phyloP scores from a whole-genome alignment of 2,329 filamentous ascomycete genomes.

The Moelleriella libera region DNA sequence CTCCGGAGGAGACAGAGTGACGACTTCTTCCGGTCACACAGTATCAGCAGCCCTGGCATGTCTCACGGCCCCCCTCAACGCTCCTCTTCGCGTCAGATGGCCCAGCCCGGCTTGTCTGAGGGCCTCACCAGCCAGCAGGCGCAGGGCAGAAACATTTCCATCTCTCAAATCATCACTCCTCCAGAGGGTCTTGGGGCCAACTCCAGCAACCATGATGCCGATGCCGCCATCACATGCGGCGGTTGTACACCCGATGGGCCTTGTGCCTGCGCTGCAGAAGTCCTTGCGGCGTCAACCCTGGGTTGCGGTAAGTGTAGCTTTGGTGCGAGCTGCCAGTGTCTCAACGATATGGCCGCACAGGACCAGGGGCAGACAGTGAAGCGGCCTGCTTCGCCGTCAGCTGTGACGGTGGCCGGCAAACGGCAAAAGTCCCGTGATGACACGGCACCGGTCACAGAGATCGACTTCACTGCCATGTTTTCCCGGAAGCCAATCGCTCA shows the following conservation, averaged over 20 bases:
- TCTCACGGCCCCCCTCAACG: constrained; percentile 14
- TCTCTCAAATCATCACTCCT: constrained; percentile 43
- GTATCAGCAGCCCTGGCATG: constrained; percentile 11
- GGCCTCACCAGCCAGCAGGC: constrained; percentile 11
- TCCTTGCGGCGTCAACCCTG: constrained; percentile 34
- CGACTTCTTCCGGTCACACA: constrained; percentile 12
- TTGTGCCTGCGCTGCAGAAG: constrained; percentile 47
- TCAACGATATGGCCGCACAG: constrained; percentile 35
- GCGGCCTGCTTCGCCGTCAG: constrained; percentile 32
- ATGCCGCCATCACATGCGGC: constrained; percentile 34
- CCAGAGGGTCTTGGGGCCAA: constrained; percentile 25
- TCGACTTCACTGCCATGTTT: constrained; percentile 60
- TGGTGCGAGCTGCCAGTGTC: constrained; percentile 48
- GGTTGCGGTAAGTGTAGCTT: constrained; percentile 55
- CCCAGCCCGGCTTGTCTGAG: constrained; percentile 14
- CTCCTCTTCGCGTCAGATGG: constrained; percentile 9
- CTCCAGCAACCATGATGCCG: constrained; percentile 11
- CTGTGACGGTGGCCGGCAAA: constrained; percentile 34
- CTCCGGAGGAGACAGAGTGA: constrained; percentile 17
- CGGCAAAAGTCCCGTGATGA: constrained; percentile 28
- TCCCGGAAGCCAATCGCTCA: constrained; percentile 23
- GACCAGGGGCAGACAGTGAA: constrained; percentile 27
- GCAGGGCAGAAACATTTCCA: constrained; percentile 31
- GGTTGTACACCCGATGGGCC: constrained; percentile 36
- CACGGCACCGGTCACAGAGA: constrained; percentile 45